Evolutionary conservation across 306 rosid species (phyloP), one percentile per base, ranked within the genome.

Genomic region (Cicer cuneatum): DNA sequence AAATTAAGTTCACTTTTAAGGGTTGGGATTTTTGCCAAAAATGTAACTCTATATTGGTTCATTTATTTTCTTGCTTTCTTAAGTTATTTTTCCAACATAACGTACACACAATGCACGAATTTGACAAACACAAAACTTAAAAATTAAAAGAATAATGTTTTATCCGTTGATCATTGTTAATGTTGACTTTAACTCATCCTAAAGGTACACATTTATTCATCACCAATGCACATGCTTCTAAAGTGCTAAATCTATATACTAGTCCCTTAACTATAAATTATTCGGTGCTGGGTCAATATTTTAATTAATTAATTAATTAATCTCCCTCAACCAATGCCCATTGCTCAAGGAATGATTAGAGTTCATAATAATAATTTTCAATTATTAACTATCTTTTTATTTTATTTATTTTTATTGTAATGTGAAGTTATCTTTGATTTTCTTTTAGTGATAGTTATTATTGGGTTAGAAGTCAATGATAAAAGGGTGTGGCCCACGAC

Each of bases 21-120:
- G 80, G 19, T 73, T 58, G 46, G 33, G 80, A 68, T 66, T 77
- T 76, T 76, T 81, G 77, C 82, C 77, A 65, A 53, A 77, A 72
- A 46, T 68, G 49, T 41, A 47, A 51, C 18, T 13, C 19, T 7
- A 52, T 43, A 29, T 41, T 68, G 39, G 75, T 56, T 53, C 46
- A 35, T 60, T 13, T 46, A 33, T 29, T 29, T 29, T 29, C 35
- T 3, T 29, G 42, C 56, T 73, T 35, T 8, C 24, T 66, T 42
- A 10, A 47, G 16, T 52, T 33, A 7, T 10, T 57, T 71, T 73
- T 82, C 35, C 80, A 58, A 68, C 70, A 66, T 45, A 68, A 76
- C 45, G 75, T 64, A 80, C 84, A 76, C 15, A 46, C 29, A 10
- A 19, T 52, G 74, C 66, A 76, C 74, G 74, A 56, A 57, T 46